Base-by-base conservation (phyloP, 2,329 filamentous ascomycete species). In the Colletotrichum musae region DNA sequence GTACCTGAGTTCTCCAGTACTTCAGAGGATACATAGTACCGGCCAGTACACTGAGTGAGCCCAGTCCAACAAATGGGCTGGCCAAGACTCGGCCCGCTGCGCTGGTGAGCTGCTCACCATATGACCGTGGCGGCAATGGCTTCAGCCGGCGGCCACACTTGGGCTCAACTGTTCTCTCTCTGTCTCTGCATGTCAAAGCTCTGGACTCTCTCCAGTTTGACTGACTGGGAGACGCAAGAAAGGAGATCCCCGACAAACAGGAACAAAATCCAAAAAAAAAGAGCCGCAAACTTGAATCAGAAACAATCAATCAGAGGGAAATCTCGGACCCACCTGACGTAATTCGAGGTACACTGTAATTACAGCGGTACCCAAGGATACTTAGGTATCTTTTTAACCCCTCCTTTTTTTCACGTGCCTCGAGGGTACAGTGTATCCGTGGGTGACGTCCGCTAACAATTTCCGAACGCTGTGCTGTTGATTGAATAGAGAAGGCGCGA, bases 281-380 rank as follows among this genome's bases (percentile, higher is more conserved):
- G 43, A 47, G 32, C 47, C 24, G 59, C 39, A 65, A 36, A 45
- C 32, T 57, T 58, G 62, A 59, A 48, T 45, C 58, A 64, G 61
- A 47, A 43, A 21, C 26, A 53, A 64, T 64, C 28, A 57, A 57
- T 16, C 41, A 54, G 59, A 39, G 43, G 36, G n/a, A 59, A 66
- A 56, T n/a, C 16, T 51, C 1, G 3, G 66, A 66, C 62, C 66
- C 62, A 69, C 66, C 66, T 69, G 66, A 69, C 66, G 66, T 66
- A 61, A 61, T 66, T 66, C 56, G 54, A 69, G 62, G 43, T 24
- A 61, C 32, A 36, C 32, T 36, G 32, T 36, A 36, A 36, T 36
- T 36, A 10, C 32, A 36, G 32, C 32, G 32, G 32, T 36, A 36
- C 32, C 32, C 7, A 36, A 36, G 32, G 3, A 36, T 3, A 24